These are phyloP conservation scores for Alopecurus myosuroides DNA, from an alignment of 176 grass and related monocot genomes.

Conservation along the genomic window DNA sequence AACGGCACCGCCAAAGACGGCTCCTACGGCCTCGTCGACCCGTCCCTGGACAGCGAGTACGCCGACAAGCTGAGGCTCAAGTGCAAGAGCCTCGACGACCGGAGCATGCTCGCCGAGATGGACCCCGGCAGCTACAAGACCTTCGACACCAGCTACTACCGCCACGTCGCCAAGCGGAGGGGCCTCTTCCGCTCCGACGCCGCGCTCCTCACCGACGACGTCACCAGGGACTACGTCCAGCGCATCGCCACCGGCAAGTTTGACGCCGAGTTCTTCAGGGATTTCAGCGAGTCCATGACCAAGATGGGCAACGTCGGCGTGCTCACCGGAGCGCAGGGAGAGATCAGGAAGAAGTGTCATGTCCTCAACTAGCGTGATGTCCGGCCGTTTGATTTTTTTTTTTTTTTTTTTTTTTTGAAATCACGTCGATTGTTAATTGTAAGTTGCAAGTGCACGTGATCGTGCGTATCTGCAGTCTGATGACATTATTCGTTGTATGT, in stretches of 20 bases:
- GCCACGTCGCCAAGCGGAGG: slow-evolving; percentile 4
- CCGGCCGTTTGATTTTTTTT: too few relatives aligned
- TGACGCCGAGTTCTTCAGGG: not conserved
- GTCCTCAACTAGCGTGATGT: too few relatives aligned
- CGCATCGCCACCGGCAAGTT: not conserved
- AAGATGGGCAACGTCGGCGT: not conserved
- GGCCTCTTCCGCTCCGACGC: slow-evolving; percentile 12
- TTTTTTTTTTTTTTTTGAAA: too few relatives aligned
- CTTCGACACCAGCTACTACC: slow-evolving; percentile 4
- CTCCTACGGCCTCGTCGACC: not conserved
- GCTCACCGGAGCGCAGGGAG: not conserved
- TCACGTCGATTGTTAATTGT: too few relatives aligned
- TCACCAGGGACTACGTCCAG: not conserved
- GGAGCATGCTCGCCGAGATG: not conserved
- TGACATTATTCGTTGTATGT: not conserved
- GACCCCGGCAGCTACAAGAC: not conserved
- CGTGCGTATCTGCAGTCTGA: not conserved
- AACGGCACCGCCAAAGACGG: not conserved
- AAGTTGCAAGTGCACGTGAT: too few relatives aligned
- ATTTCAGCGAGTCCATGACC: not conserved
- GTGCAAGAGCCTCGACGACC: not conserved
- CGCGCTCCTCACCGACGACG: not conserved
- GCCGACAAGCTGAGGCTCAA: not conserved
- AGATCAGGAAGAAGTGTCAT: not conserved
- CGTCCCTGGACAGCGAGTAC: not conserved